A percentile compares a stretch with the other conserved stretches of the same genome.
phyloP scores from a whole-genome alignment of 192 early-diverging fungal species.

The Phlyctochytrium planicorne region DNA sequence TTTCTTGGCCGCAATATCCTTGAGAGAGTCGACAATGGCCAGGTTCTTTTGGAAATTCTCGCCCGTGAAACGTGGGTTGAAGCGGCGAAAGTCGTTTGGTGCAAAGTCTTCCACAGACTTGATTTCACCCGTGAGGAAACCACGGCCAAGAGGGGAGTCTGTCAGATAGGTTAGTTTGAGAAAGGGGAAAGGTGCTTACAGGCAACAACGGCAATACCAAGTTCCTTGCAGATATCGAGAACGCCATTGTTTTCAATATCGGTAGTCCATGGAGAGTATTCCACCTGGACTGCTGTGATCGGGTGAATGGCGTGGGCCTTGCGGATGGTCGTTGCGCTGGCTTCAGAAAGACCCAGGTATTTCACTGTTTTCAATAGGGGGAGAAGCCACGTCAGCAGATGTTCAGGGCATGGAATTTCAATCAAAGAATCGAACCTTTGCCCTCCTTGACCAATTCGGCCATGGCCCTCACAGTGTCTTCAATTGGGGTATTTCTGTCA shows the following conservation, averaged over 20 bases:
- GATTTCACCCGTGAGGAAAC: constrained; percentile 63
- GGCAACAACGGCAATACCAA: constrained; percentile 62
- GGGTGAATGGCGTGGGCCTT: constrained; percentile 64
- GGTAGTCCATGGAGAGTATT: constrained; percentile 47
- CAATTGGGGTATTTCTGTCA: constrained; percentile 51
- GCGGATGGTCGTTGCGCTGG: constrained; percentile 51
- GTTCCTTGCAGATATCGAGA: constrained; percentile 65
- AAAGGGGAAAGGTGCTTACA: not conserved
- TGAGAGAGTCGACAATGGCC: constrained; percentile 54
- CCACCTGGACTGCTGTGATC: constrained; percentile 50
- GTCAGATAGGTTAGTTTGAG: constrained; percentile 13
- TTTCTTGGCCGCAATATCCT: constrained; percentile 46
- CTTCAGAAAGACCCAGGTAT: constrained; percentile 61
- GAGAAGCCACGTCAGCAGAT: no score
- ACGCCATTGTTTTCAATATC: constrained; percentile 64
- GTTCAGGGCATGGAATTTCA: no score
- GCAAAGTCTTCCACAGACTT: constrained; percentile 51
- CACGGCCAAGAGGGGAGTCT: constrained; percentile 68
- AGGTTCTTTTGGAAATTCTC: constrained; percentile 56
- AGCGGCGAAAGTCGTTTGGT: constrained; percentile 46
- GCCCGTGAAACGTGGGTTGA: constrained; percentile 50
- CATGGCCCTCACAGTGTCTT: constrained; percentile 60
- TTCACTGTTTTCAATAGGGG: no score
- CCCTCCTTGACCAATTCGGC: constrained; percentile 66
- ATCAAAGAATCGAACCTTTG: no score